Percentiles rank a stretch among this genome's conserved stretches.
Evolutionary conservation across 345 rosid genomes (phyloP).

Genomic region (Corchorus capsularis): DNA sequence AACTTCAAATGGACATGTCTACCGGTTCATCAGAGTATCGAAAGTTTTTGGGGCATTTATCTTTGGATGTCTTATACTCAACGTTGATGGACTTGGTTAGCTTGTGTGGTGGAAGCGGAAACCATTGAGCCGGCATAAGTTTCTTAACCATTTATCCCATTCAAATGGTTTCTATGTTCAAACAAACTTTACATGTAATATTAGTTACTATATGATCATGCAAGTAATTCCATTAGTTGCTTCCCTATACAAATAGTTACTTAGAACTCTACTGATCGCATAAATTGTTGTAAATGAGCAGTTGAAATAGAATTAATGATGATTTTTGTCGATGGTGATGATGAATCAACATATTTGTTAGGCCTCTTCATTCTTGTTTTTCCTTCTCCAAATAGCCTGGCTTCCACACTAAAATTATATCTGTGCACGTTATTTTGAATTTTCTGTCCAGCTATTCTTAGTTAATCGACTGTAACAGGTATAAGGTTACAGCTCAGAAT

Average conservation of each 20-base stretch:
- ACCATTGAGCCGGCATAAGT: slow-evolving; percentile 24
- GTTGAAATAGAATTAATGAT: neutral
- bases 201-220: neutral
- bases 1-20: slow-evolving; percentile 36
- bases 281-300: slow-evolving; percentile 12
- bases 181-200: neutral
- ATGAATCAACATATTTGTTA: neutral
- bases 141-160: neutral
- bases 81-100: slow-evolving; percentile 79
- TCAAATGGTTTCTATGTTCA: neutral
- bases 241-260: neutral
- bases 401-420: neutral
- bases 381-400: neutral
- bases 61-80: slow-evolving; percentile 65
- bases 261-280: neutral
- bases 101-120: slow-evolving; percentile 56
- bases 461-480: neutral
- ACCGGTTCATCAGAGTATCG: slow-evolving; percentile 57
- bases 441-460: neutral
- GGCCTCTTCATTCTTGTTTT: neutral
- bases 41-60: slow-evolving; percentile 77
- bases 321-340: neutral
- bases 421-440: neutral
- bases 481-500: neutral
- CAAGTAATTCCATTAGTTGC: neutral